Base-by-base conservation (phyloP, 192 early-diverging fungal genomes). In the Lobosporangium transversale region DNA sequence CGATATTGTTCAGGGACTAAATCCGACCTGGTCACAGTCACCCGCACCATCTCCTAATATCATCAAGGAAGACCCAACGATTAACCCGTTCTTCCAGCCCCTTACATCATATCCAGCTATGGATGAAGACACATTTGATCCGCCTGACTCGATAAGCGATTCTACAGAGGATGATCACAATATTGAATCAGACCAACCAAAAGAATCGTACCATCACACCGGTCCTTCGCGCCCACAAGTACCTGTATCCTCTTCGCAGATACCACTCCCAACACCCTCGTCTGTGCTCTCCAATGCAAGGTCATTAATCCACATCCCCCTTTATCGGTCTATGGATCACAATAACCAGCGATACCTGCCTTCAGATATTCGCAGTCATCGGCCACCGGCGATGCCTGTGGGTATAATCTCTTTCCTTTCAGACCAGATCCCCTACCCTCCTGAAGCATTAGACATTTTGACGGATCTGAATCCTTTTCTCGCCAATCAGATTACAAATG, bases 91-190 rank as follows among this genome's bases (percentile, higher is more conserved):
- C 53, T 87, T 84, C 60, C 84, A 83, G 53, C 58, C 81, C 1
- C 27, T 75, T 11, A 50, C 45, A 9, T 71, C 69, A 14, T 71
- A 71, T 50, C 82, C 84, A 23, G 69, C 73, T 20, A 87, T 85
- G 45, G 86, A 87, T 37, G 83, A 87, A 21, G 82, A 84, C 21
- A 78, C 86, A 32, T 87, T 87, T 57, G 82, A 87, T 49, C 86
- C 86, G n/a, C 78, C 68, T 29, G 68, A 82, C 18, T 62, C 79
- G 24, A 58, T 74, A 62, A 60, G 73, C 6, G 69, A 71, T 23
- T 71, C 69, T 15, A 58, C 53, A 12, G 61, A 71, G n/a, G 69
- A 71, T 15, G 60, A 37, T 21, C 43, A 52, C 48, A 63, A 54
- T 31, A 50, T 33, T 40, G 53, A 59, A 24, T 71, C 69, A 18